Base-by-base conservation (phyloP, 805 yeast genomes). In the Crinitomyces ghanaensis region DNA sequence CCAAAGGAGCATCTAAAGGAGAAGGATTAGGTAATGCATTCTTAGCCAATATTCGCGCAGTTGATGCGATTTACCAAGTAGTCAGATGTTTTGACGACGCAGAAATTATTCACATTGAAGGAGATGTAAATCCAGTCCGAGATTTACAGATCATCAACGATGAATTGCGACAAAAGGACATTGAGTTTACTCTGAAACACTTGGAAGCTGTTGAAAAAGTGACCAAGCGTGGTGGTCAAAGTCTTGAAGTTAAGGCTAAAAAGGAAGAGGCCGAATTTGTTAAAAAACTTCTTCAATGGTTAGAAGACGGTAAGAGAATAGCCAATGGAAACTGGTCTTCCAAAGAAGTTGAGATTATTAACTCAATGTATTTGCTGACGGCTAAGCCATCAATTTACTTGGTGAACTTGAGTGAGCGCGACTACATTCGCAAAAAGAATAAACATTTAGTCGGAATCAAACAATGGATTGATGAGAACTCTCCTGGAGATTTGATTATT, bases 71-170 rank as follows among this genome's bases (percentile, higher is more conserved):
- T 27, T 74, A 71, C 51, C 84, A 77, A 46, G 70, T 77, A 30
- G 81, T 77, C 6, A 59, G 85, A 37, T 74, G 72, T 1, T 77
- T 77, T 47, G 63, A 63, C 36, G 77, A 74, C 48, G 69, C 66
- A 6, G 82, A 76, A 32, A 74, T 77, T 36, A 72, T 74, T 12
- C 84, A 77, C 51, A 66, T 77, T 16, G 80, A 74, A 45, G 72
- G 74, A 6, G 96, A 86, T 51, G 98, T 91, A 42, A 76, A 91
- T 62, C 98, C 98, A 43, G 77, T 72, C 33, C 83, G 94, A 56
- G 98, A 91, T 63, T 73, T 91, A 63, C 93, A 82, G 45, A 88
- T 91, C 56, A 83, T 91, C 56, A 70, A 20, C 59, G 78, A 75
- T 46, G 85, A 77, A 54, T 61, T 77, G 38, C 60, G 72, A 18